Base-by-base conservation (phyloP, 2,329 filamentous ascomycete species). In the Ophiosphaerella korrae region DNA sequence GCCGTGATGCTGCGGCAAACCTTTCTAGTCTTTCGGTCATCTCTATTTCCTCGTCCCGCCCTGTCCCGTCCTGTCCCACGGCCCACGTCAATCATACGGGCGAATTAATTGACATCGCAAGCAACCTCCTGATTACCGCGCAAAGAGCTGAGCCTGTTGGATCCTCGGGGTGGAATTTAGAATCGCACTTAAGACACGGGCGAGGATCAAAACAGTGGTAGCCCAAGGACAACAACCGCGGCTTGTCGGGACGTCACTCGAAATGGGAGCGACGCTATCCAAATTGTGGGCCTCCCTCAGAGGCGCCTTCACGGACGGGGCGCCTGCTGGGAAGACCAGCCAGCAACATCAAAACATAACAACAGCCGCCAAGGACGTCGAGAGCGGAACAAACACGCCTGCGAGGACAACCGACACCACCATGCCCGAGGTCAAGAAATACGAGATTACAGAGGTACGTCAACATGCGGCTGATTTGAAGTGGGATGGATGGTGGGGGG, bases 381-480 rank as follows among this genome's bases (percentile, higher is more conserved):
- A 62, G 16, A 63, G 48, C 48, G 48, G 51, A 37, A 54, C 55
- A 42, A 42, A 62, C 33, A 60, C 54, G 12, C 36, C 44, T 48
- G 45, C 49, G 18, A 61, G 55, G 50, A 47, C 51, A 7, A 36
- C 50, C 2, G 52, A 56, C 12, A 32, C 48, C 48, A 52, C 35
- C 18, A 72, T 73, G 70, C 49, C 57, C 43, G 60, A 48, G 48
- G 55, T 72, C 34, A 70, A 70, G 50, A 67, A 70, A 45, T 73
- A 70, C 40, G 64, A 71, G 36, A 67, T 73, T 45, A 72, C 62
- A 45, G 64, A 72, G 67, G 71, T 73, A 68, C 41, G 70, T 68
- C 12, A 7, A 35, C 6, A 26, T 47, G 37, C 38, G 13, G 29
- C 48, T 45, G 18, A 18, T 38, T 32, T 13, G 33, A 38, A 42